Conservation (phyloP, 139 green algal genomes). For the Chlamydomonas sp. region DNA sequence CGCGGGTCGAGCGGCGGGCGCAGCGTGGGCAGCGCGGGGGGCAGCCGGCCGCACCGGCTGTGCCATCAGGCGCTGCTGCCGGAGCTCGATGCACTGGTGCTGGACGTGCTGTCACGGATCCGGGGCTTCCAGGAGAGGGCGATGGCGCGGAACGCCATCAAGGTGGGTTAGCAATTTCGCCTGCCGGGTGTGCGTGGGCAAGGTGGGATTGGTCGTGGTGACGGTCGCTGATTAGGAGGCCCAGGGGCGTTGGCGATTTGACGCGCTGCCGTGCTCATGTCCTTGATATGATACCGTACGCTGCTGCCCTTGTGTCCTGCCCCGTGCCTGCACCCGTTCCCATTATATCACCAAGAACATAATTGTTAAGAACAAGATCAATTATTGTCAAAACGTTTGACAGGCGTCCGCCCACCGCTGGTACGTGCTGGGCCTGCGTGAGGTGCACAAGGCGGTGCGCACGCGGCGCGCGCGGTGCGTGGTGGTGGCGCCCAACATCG, state of each 20-base stretch:
- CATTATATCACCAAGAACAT: too few species aligned
- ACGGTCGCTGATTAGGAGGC: too few species aligned
- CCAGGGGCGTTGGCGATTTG: too few species aligned
- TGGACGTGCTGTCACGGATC: conserved; percentile 50
- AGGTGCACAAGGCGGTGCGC: conserved; percentile 82
- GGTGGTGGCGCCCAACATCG: conserved; percentile 85
- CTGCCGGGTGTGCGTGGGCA: neutral
- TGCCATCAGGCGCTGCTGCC: conserved; percentile 10
- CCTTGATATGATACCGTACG: too few species aligned
- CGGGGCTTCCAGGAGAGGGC: conserved; percentile 67
- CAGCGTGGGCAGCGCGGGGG: neutral
- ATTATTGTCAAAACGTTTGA: too few species aligned
- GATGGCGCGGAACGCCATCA: conserved; percentile 58
- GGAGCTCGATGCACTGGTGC: conserved; percentile 9
- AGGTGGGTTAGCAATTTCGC: too few species aligned
- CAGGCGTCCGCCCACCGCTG: conserved; percentile 47
- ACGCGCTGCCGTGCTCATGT: too few species aligned
- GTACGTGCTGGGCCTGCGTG: conserved; percentile 68
- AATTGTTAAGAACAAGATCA: too few species aligned
- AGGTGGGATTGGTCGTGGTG: too few species aligned
- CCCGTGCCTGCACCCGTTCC: too few species aligned
- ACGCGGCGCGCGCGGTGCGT: conserved; percentile 54
- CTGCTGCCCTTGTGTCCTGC: too few species aligned
- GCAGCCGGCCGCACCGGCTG: conserved; percentile 5
- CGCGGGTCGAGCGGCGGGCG: neutral